Percentiles rank a stretch among this genome's conserved stretches.
These are phyloP conservation scores for Boletus pseudo-olivaceus DNA, from an alignment of 768 basidiomycete species.

Conservation along the genomic window DNA sequence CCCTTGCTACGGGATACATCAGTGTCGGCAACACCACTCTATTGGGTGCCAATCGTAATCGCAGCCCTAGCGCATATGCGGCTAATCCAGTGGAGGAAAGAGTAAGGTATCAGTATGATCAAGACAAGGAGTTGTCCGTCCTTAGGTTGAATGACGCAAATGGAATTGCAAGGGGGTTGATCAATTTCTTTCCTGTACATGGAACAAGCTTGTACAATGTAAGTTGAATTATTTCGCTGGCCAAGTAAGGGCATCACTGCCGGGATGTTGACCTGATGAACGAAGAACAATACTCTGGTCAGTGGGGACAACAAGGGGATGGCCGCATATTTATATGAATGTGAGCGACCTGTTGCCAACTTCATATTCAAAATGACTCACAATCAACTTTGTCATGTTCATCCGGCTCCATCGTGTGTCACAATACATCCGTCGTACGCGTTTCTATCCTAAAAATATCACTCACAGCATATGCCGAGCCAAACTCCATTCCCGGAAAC, in stretches of 20 bases:
- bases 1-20: slow-evolving; percentile 55
- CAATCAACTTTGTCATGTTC: not conserved
- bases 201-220: slow-evolving; percentile 80
- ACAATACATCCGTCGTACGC: not conserved
- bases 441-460: not conserved
- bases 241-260: not conserved
- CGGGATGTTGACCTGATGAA: not conserved
- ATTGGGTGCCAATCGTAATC: slow-evolving; percentile 65
- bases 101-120: slow-evolving; percentile 62
- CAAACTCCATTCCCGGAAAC: slow-evolving; percentile 63
- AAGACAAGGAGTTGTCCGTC: slow-evolving; percentile 71
- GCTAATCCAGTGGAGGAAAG: slow-evolving; percentile 73
- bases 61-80: slow-evolving; percentile 72
- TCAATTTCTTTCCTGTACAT: slow-evolving; percentile 78
- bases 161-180: slow-evolving; percentile 60
- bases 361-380: not conserved
- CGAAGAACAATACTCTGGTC: slow-evolving; percentile 77
- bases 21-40: slow-evolving; percentile 68
- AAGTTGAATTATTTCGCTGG: not conserved
- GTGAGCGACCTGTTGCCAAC: slow-evolving; percentile 32
- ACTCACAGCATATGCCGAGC: slow-evolving; percentile 55
- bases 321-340: slow-evolving; percentile 77
- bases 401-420: not conserved
- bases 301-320: slow-evolving; percentile 84
- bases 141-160: slow-evolving; percentile 58